These are phyloP conservation scores for Olyra latifolia DNA, from an alignment of 176 grass and related monocot genomes.

Conservation along the genomic window DNA sequence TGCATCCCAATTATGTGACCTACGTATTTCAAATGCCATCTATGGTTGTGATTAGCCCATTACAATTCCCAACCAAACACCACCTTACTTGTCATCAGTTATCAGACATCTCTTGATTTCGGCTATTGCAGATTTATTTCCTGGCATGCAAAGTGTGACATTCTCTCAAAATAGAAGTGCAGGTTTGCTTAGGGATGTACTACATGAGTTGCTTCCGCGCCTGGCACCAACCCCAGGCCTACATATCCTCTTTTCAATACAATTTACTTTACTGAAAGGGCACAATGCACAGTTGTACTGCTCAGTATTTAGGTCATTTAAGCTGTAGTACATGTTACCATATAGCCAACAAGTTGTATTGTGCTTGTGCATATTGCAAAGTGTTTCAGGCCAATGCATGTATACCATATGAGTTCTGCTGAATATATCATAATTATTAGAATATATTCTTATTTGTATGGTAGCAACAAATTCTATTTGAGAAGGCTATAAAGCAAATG, in stretches of 20 bases:
- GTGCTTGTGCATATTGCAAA: neutral
- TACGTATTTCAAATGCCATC: neutral
- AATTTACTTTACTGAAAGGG: neutral
- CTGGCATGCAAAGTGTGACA: neutral
- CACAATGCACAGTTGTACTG: neutral
- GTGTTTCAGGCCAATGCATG: conserved; percentile 13
- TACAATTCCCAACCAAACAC: neutral
- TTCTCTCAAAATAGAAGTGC: conserved; percentile 1
- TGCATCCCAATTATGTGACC: neutral
- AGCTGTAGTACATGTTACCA: neutral
- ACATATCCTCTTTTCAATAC: neutral
- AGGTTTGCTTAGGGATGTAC: neutral
- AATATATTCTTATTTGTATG: neutral
- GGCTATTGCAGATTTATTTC: neutral
- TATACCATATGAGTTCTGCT: neutral
- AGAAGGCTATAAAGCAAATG: conserved; percentile 3
- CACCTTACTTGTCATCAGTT: neutral
- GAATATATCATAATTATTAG: neutral
- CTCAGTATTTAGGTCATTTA: neutral
- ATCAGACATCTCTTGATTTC: neutral
- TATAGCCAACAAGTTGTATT: neutral
- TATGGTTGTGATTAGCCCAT: neutral
- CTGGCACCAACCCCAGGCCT: neutral
- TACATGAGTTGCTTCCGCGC: neutral
- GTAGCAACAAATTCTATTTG: neutral